phyloP scores from a whole-genome alignment of 768 basidiomycete species.

The Termitomyces titanicus region DNA sequence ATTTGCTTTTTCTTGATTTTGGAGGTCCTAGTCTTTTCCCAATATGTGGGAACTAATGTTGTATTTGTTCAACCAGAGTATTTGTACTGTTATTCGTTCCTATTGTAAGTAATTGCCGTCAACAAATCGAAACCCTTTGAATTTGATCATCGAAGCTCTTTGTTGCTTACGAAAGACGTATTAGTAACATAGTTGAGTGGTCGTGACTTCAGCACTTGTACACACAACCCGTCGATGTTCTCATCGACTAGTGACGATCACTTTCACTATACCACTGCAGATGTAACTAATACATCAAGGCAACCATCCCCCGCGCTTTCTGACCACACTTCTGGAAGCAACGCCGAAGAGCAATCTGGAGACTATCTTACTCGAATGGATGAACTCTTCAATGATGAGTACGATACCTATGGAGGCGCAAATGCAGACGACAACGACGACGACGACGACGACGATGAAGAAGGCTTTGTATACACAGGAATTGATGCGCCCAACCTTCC shows the following conservation, averaged over 20 bases:
- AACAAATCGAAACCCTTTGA: constrained; percentile 1
- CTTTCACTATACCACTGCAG: constrained; percentile 7
- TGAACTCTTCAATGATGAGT: constrained; percentile 53
- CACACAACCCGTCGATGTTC: not conserved
- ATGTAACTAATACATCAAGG: constrained; percentile 18
- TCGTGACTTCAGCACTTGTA: too few relatives aligned
- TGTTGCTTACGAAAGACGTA: constrained; percentile 2
- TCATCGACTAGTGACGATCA: not conserved
- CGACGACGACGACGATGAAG: constrained; percentile 56
- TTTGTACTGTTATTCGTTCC: not conserved
- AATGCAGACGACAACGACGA: constrained; percentile 43
- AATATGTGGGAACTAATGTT: not conserved
- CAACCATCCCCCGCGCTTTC: constrained; percentile 27
- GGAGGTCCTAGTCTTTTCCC: not conserved
- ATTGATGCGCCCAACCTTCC: constrained; percentile 50
- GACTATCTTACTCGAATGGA: constrained; percentile 71
- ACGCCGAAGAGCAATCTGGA: constrained; percentile 35
- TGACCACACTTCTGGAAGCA: constrained; percentile 39
- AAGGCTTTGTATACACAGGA: constrained; percentile 71
- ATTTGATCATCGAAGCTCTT: not conserved
- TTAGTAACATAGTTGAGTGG: too few relatives aligned
- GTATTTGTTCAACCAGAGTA: not conserved
- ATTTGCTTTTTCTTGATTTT: constrained; percentile 2
- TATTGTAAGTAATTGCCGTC: not conserved
- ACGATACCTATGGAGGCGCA: constrained; percentile 22